Base-by-base conservation (phyloP, 2,329 filamentous ascomycete species). In the Fusarium floridanum region DNA sequence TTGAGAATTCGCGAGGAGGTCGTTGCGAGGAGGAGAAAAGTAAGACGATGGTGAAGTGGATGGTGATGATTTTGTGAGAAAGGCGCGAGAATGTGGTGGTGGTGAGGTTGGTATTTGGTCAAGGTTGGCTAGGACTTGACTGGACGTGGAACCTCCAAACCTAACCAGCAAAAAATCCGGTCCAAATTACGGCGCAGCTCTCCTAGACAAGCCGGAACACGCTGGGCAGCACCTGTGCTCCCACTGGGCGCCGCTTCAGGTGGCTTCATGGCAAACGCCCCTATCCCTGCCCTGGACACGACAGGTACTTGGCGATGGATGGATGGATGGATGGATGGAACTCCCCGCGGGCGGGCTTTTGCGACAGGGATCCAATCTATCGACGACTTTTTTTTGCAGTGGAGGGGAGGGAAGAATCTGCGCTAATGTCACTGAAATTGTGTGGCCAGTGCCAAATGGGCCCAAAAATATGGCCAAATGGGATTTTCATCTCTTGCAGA, bases 11-110 rank as follows among this genome's bases (percentile, higher is more conserved):
- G 60, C 53, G 48, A 53, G 20, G 36, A 37, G 50, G 56, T 27
- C 29, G 61, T 43, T 37, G 74, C 66, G 61, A 64, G 37, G 62
- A 59, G 39, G 45, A 34, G 43, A 27, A 48, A 36, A 61, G 56
- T 37, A 66, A 43, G 55, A 64, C 45, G 71, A 75, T 60, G 34
- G 61, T 75, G 57, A 75, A 41, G 34, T 73, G 67, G 69, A 63
- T 75, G 69, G 61, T 53, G 61, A 70, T 70, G 61, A 48, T 61
- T 73, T 75, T 67, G 27, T 60, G 65, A 50, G 48, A 55, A 69
- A 69, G 60, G 29, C 12, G 29, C 37, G 43, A 61, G 61, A 64
- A 68, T 75, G 50, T 72, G 45, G 59, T 73, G 53, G 68, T 73
- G 73, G 68, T 65, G 66, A 57, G 36, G 62, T 64, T 50, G 60